Evolutionary conservation across 2,329 filamentous ascomycete genomes (phyloP), one percentile per base, ranked within the genome.

Genomic region (Colletotrichum liriopes): DNA sequence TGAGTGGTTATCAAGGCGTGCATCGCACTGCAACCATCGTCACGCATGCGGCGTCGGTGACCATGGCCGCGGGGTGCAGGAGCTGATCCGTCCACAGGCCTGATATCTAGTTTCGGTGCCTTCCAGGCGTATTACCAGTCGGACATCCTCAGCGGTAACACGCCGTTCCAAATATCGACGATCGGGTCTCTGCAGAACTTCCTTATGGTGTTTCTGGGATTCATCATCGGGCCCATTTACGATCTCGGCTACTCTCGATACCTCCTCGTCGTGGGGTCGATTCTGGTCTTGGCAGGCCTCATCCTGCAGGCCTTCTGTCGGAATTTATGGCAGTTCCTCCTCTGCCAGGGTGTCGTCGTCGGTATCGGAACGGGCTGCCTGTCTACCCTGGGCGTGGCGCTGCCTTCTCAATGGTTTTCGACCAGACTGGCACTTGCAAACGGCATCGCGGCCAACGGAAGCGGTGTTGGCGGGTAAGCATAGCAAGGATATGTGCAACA

Each of bases 91-190:
- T 29, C 20, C 26, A 18, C 5, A 88, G 79, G 80, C 7, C 76
- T 81, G 11, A 73, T 80, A n/a, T 79, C 77, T 64, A 76, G 84
- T 23, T 89, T 88, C 69, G 87, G 88, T 7, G 83, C 87, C 5
- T 90, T 88, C 73, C 86, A 89, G 73, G 84, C 84, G 6, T 88
- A 88, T 78, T 90, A 89, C 73, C 73, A 75, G 60, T 83, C 78
- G 49, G 81, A 82, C 1, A 68, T 75, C 39, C 29, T 72, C 16
- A 64, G 60, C 45, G 11, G 18, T 41, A 68, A 63, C 52, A 65
- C 65, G 0, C 45, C 65, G 0, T 72, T 69, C 52, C 52, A 67
- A 35, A 85, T 86, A 14, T 81, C 85, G 6, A 85, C 79, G 79
- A 85, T 88, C 20, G 86, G 86, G 18, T 84, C 85, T 5, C 75